Percentiles rank a stretch among this genome's conserved stretches.
phyloP scores from a whole-genome alignment of 495 filamentous ascomycete genomes.

The Xeromyces bisporus region DNA sequence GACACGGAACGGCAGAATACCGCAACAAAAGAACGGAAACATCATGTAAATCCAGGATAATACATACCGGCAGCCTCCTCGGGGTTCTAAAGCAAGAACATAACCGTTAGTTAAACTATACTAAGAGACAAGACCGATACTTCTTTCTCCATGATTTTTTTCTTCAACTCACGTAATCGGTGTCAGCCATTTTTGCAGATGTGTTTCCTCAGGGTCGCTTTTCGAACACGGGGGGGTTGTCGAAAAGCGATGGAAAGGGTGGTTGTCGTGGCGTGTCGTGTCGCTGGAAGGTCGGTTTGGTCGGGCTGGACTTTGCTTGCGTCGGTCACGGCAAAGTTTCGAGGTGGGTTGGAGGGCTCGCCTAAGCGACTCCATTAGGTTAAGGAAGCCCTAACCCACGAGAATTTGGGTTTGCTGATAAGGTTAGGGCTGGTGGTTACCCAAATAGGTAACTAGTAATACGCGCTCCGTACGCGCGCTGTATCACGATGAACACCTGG shows the following conservation, averaged over 20 bases:
- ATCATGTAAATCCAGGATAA: neutral
- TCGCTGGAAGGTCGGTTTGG: constrained; percentile 24
- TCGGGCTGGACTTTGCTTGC: constrained; percentile 12
- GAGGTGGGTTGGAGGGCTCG: constrained; percentile 27
- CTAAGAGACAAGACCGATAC: neutral
- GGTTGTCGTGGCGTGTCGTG: constrained; percentile 29
- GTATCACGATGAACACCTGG: too few species aligned
- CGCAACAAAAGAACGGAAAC: neutral
- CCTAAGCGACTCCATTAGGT: constrained; percentile 30
- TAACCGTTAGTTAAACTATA: constrained; percentile 30
- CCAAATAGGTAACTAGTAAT: too few species aligned
- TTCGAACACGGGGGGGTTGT: constrained; percentile 31
- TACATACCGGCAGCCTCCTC: constrained; percentile 82
- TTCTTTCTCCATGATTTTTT: neutral
- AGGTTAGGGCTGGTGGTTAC: too few species aligned
- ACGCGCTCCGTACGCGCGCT: too few species aligned
- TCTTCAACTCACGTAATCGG: constrained; percentile 63
- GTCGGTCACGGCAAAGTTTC: constrained; percentile 17
- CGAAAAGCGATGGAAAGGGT: constrained; percentile 34
- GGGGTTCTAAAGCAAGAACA: constrained; percentile 46
- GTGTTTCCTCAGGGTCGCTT: constrained; percentile 32
- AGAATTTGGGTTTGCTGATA: constrained; percentile 8
- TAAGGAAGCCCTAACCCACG: constrained; percentile 27
- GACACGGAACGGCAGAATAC: too few species aligned
- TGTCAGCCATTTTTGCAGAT: constrained; percentile 77